Conservation (phyloP, 2,329 filamentous ascomycete genomes). For the Epichloe sp. region DNA sequence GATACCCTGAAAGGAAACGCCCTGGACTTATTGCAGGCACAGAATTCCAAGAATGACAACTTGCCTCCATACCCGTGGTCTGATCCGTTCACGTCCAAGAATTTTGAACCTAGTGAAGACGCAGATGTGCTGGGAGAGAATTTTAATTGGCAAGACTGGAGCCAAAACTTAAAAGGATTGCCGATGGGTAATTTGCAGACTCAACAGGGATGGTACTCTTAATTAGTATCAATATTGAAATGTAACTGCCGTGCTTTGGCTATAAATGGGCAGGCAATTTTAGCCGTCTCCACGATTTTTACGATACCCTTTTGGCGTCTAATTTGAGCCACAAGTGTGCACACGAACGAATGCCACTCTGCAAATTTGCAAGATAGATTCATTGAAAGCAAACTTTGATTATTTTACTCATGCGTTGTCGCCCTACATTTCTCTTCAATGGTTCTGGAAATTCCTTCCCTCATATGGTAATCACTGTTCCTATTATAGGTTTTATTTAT, state of each 20-base stretch:
- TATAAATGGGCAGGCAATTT: no score
- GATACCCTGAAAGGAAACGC: slow-evolving; percentile 10
- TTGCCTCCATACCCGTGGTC: slow-evolving; percentile 30
- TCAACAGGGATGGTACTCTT: slow-evolving; percentile 11
- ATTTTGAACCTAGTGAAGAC: slow-evolving; percentile 18
- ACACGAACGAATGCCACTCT: no score
- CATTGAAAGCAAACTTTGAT: no score
- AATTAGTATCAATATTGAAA: neutral
- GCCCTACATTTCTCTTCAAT: no score
- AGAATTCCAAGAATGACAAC: slow-evolving; percentile 19
- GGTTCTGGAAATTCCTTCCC: no score
- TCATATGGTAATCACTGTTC: neutral
- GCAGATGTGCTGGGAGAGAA: slow-evolving; percentile 28
- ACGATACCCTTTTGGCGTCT: neutral
- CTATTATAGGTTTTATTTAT: no score
- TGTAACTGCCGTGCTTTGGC: neutral
- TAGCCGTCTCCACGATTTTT: neutral
- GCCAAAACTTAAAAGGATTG: slow-evolving; percentile 26
- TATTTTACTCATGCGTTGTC: no score
- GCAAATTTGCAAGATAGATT: no score
- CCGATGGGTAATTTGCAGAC: slow-evolving; percentile 19
- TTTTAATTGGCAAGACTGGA: slow-evolving; percentile 38
- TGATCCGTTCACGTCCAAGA: slow-evolving; percentile 17
- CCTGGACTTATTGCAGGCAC: slow-evolving; percentile 9
- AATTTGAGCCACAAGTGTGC: neutral